A percentile compares a stretch with the other conserved stretches of the same genome.
Evolutionary conservation across 73 alveolate genomes (phyloP).

Genomic region (Tetrahymena elliotti): DNA sequence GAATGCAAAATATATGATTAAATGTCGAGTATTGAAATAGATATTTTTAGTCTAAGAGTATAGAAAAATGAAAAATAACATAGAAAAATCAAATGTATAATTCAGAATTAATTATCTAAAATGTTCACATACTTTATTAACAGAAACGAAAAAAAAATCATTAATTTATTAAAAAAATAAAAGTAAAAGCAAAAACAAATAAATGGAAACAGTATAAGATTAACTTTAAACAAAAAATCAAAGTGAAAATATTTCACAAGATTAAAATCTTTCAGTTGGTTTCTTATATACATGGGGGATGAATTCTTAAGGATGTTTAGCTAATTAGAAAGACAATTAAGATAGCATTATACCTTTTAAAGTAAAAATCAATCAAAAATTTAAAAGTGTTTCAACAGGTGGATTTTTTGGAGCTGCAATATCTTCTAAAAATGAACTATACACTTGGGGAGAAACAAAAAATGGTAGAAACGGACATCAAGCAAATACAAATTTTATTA

Average conservation of each 20-base stretch:
- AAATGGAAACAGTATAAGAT: background rate
- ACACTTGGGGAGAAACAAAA: slow-evolving; percentile 34
- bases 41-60: no score
- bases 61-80: no score
- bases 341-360: background rate
- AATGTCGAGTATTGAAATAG: no score
- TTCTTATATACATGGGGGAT: slow-evolving; percentile 61
- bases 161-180: no score
- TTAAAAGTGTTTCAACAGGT: slow-evolving; percentile 7
- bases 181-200: background rate
- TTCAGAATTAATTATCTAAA: no score
- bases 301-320: slow-evolving; percentile 35
- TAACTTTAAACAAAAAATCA: background rate
- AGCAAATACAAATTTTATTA: background rate
- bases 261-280: background rate
- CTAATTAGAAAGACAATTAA: background rate
- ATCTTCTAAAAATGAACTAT: background rate
- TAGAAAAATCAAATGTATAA: no score
- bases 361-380: background rate
- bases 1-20: no score
- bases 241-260: background rate
- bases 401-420: slow-evolving; percentile 28
- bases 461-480: slow-evolving; percentile 38
- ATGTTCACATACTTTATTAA: no score
- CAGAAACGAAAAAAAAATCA: background rate